Conservation (phyloP, 176 grass and related monocot genomes). For the Canna indica region DNA sequence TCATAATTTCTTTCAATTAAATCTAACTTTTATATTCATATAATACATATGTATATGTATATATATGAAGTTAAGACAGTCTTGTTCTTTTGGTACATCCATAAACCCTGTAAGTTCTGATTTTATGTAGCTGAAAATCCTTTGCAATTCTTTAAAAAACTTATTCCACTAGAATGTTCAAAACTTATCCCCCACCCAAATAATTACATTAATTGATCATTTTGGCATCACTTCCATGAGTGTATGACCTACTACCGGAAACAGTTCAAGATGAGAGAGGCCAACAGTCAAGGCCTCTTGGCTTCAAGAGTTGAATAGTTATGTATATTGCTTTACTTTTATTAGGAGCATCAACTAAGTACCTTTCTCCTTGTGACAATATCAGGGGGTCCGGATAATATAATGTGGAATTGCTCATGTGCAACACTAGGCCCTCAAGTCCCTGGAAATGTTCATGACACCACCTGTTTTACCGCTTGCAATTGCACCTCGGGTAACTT, state of each 20-base stretch:
- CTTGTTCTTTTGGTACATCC: too few relatives aligned
- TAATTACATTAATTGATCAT: too few relatives aligned
- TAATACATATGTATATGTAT: too few relatives aligned
- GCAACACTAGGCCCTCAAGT: conserved; percentile 9
- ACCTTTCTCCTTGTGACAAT: conserved; percentile 11
- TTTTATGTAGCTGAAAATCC: too few relatives aligned
- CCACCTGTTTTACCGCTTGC: conserved; percentile 68
- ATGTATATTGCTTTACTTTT: background rate
- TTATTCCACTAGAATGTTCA: too few relatives aligned
- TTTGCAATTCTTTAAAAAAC: too few relatives aligned
- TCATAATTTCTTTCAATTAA: background rate
- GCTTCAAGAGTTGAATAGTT: background rate
- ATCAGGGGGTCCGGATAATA: conserved; percentile 16
- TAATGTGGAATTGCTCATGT: conserved; percentile 80
- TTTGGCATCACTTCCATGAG: too few relatives aligned
- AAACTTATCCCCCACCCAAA: too few relatives aligned
- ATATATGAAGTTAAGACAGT: too few relatives aligned
- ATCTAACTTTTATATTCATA: too few relatives aligned
- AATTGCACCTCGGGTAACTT: conserved; percentile 79
- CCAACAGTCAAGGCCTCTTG: background rate
- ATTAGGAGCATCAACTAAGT: background rate
- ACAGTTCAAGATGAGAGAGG: background rate
- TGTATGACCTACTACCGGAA: background rate
- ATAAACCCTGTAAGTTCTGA: too few relatives aligned
- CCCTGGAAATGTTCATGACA: conserved; percentile 24